Evolutionary conservation across 257 asterid genomes (phyloP), one percentile per base, ranked within the genome.

Genomic region (Petunia axillaris): DNA sequence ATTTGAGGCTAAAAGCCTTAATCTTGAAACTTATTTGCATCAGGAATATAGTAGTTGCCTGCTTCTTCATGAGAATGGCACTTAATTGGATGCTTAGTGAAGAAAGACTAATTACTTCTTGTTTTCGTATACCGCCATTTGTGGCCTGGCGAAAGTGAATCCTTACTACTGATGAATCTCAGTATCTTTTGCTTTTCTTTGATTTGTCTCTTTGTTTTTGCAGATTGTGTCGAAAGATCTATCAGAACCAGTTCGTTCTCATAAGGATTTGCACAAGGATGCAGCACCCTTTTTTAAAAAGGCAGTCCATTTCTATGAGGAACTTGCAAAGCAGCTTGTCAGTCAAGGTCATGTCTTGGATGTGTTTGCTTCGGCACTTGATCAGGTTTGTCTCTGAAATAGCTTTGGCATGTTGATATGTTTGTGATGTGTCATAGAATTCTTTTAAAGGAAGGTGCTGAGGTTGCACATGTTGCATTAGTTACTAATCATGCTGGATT

Each of bases 221-320:
- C 87, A 96, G 99, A 96, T 96, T 90, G 97, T 88, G 77, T 90
- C 98, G 44, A 96, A 94, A 87, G 98, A 94, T 85, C 70, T 94
- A 79, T 92, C 99, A 73, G 99, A 96, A 84, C 99, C 99, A 41
- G 98, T 85, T 66, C 97, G 99, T 68, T 96, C 99, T 5, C 99
- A 96, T 84, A 96, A 94, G 87, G 99, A 96, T 91, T 90, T 96
- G 66, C 98, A 94, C 87, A 94, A 96, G 91, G 98, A 96, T 82
- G 97, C 98, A 46, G 98, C 93, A 78, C 97, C 94, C 37, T 91
- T 84, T 87, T 96, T 90, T 80, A 94, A 89, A 82, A 96, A 96
- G 84, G 89, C 99, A 55, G 93, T 92, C 75, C 88, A 85, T 70
- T 96, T 96, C 91, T 96, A 90, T 9, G 94, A 92, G 81, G 98